phyloP scores from a whole-genome alignment of 2,329 filamentous ascomycete genomes.

The Chalaropsis ovoidea region DNA sequence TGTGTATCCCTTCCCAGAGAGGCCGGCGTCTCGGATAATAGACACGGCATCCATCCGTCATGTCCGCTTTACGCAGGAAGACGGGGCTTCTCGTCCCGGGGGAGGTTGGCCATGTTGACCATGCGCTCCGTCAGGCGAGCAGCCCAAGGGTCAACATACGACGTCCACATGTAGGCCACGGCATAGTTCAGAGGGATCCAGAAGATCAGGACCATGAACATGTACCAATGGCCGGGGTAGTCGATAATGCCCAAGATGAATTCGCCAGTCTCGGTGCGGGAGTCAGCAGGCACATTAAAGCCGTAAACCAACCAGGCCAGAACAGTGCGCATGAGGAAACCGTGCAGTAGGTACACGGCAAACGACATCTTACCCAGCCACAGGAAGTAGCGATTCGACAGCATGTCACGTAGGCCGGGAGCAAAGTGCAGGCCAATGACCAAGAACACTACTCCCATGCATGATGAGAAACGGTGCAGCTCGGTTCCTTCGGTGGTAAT shows the following conservation, averaged over 20 bases:
- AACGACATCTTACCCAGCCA: slow-evolving; percentile 56
- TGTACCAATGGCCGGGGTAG: slow-evolving; percentile 33
- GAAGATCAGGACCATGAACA: slow-evolving; percentile 35
- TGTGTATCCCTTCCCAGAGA: neutral
- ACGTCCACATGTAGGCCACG: slow-evolving; percentile 42
- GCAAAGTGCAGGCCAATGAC: slow-evolving; percentile 45
- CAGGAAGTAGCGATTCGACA: slow-evolving; percentile 46
- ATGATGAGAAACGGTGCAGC: slow-evolving; percentile 36
- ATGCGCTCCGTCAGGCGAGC: slow-evolving; percentile 36
- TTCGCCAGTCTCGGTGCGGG: slow-evolving; percentile 33
- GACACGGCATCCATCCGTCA: neutral
- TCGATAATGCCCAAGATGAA: slow-evolving; percentile 33
- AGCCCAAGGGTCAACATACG: slow-evolving; percentile 45
- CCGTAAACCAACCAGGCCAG: slow-evolving; percentile 52
- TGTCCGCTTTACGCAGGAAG: slow-evolving; percentile 16
- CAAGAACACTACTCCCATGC: slow-evolving; percentile 36
- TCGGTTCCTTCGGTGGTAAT: slow-evolving; percentile 42
- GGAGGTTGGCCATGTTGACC: slow-evolving; percentile 26
- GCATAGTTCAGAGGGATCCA: slow-evolving; percentile 42
- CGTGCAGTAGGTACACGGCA: slow-evolving; percentile 55
- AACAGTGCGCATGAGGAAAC: slow-evolving; percentile 48
- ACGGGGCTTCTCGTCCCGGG: slow-evolving; percentile 22
- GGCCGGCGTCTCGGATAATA: neutral
- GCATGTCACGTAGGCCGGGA: slow-evolving; percentile 40
- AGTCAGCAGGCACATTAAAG: slow-evolving; percentile 33